These are phyloP conservation scores for Sordariomycetes sp. DNA, from an alignment of 2,329 filamentous ascomycete genomes.

Conservation along the genomic window DNA sequence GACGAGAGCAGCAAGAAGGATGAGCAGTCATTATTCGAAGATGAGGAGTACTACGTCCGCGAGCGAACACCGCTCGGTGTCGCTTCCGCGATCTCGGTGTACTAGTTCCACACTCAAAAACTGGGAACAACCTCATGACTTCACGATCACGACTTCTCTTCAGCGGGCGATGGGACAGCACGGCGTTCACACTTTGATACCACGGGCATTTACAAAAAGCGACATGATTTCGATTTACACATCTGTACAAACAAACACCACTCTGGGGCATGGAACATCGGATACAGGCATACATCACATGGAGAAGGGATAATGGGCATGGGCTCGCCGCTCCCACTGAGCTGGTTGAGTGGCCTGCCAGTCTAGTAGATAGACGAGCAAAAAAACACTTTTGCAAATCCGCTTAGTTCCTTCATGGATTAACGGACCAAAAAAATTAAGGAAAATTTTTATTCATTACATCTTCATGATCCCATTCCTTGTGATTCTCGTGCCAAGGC, in stretches of 20 bases:
- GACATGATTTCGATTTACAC: neutral
- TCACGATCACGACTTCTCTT: constrained; percentile 3
- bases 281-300: no score
- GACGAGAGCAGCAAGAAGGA: constrained; percentile 41
- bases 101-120: constrained; percentile 24
- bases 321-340: no score
- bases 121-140: neutral
- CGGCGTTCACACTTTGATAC: neutral
- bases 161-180: neutral
- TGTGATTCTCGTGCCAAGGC: no score
- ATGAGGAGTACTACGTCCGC: constrained; percentile 45
- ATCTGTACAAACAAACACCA: neutral
- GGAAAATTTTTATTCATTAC: no score
- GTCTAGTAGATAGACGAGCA: no score
- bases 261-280: no score
- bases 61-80: constrained; percentile 39
- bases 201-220: constrained; percentile 1
- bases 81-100: constrained; percentile 47
- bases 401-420: no score
- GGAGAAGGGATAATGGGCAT: no score
- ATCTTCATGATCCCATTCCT: no score
- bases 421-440: no score
- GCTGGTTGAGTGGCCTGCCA: no score
- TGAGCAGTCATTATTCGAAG: constrained; percentile 33
- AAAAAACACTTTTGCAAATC: no score